Evolutionary conservation across 2,329 filamentous ascomycete genomes (phyloP).

Genomic region (Septoria petroselini): DNA sequence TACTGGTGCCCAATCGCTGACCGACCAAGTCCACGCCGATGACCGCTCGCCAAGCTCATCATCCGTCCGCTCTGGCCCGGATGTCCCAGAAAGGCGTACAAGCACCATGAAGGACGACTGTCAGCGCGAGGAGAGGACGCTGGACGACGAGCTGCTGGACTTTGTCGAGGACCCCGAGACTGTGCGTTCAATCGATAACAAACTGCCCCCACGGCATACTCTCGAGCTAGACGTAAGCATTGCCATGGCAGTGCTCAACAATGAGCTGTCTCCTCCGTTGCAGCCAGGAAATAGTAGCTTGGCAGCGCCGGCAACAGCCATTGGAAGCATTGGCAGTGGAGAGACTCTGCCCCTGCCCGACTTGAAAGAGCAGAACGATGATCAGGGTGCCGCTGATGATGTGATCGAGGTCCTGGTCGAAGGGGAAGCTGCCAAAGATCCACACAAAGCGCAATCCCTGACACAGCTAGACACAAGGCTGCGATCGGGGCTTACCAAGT

Average conservation of each 20-base stretch:
- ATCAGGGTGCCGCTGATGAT: no score
- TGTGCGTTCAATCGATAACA: neutral
- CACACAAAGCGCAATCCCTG: neutral
- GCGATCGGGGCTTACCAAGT: neutral
- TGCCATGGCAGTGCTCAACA: no score
- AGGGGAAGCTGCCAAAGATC: neutral
- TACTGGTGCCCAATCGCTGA: neutral
- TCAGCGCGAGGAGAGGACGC: neutral
- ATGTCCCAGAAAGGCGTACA: no score
- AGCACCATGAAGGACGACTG: no score
- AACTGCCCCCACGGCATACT: neutral
- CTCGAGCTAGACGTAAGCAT: no score
- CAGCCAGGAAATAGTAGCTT: no score
- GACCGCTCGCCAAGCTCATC: neutral
- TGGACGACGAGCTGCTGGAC: slow-evolving; percentile 5
- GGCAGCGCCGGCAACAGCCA: no score
- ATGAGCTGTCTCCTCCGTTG: no score
- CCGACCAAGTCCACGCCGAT: neutral
- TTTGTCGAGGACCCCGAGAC: neutral
- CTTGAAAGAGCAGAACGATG: no score
- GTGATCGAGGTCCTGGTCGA: neutral
- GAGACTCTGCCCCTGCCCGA: neutral
- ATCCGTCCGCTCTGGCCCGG: neutral
- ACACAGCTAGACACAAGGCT: neutral
- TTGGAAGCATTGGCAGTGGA: neutral